phyloP scores from a whole-genome alignment of 129 eudicot species.

The Flaveria bidentis region DNA sequence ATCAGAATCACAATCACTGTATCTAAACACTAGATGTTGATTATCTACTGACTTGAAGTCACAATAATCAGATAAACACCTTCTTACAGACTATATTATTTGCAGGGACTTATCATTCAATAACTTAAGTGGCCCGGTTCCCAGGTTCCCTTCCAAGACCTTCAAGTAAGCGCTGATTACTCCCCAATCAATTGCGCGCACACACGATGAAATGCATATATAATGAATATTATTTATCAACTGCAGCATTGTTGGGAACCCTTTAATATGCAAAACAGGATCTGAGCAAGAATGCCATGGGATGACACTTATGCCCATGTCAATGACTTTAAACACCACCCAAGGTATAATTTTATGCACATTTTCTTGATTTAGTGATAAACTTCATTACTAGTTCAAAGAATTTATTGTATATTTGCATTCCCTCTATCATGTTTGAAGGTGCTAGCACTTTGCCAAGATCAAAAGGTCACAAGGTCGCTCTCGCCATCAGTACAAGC shows the following conservation, averaged over 20 bases:
- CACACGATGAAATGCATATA: not conserved
- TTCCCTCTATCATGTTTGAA: conserved; percentile 20
- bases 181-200: not conserved
- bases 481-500: conserved; percentile 67
- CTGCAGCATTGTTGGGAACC: conserved; percentile 79
- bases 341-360: conserved; percentile 44
- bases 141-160: conserved; percentile 71
- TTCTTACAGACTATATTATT: conserved; percentile 1
- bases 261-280: conserved; percentile 64
- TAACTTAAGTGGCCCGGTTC: conserved; percentile 82
- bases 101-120: conserved; percentile 81
- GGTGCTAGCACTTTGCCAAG: conserved; percentile 45
- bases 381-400: not conserved
- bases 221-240: conserved; percentile 12
- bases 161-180: conserved; percentile 60
- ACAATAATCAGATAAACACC: conserved; percentile 5
- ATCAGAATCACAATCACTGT: not conserved
- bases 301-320: conserved; percentile 73
- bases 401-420: not conserved
- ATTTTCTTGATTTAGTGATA: conserved; percentile 14
- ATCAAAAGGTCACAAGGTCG: conserved; percentile 57
- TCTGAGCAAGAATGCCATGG: conserved; percentile 59
- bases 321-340: conserved; percentile 73
- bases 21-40: conserved; percentile 5
- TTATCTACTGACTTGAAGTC: not conserved